Base-by-base conservation (phyloP, 1,284 basidiomycete species). In the Meripilus lineatus region DNA sequence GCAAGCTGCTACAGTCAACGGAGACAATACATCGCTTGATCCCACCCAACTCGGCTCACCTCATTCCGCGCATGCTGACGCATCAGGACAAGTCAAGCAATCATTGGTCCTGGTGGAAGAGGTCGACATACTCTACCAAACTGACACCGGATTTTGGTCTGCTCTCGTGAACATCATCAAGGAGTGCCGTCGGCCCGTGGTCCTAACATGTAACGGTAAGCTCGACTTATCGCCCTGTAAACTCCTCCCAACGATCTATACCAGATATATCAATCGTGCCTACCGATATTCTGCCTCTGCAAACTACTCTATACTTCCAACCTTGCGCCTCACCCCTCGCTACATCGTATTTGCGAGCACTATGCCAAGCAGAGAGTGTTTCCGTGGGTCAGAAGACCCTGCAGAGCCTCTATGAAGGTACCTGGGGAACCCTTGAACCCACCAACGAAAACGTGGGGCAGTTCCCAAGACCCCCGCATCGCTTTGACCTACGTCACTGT, bases 31-130 rank as follows among this genome's bases (percentile, higher is more conserved):
- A n/a, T n/a, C n/a, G n/a, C 18, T 6, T 14, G 10, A 38, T 11
- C 15, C 37, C n/a, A 30, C 28, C 10, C 28, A 30, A 30, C 10
- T 30, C n/a, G 26, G 5, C 14, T 22, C 21, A 5, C 15, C 38
- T 10, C 15, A 14, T 32, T 14, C 30, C 28, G 38, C 47, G 15
- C 11, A 21, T n/a, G 5, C 38, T 15, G n/a, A 13, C 11, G 38
- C n/a, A 28, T 5, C 5, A 7, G 7, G n/a, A 13, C 38, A 21
- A 26, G 21, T 40, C 39, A 73, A 78, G 37, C 95, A 99, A 65
- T 94, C 91, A 1, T 65, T 96, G 38, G 89, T 99, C 53, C 71
- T 99, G 25, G 69, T 99, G n/a, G 96, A 99, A 64, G 96, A 99
- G 62, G 95, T 91, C 6, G 96, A 99, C 63, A 79, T 98, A 30